phyloP scores from a whole-genome alignment of 805 yeast species.

The Lipomyces yamadae region DNA sequence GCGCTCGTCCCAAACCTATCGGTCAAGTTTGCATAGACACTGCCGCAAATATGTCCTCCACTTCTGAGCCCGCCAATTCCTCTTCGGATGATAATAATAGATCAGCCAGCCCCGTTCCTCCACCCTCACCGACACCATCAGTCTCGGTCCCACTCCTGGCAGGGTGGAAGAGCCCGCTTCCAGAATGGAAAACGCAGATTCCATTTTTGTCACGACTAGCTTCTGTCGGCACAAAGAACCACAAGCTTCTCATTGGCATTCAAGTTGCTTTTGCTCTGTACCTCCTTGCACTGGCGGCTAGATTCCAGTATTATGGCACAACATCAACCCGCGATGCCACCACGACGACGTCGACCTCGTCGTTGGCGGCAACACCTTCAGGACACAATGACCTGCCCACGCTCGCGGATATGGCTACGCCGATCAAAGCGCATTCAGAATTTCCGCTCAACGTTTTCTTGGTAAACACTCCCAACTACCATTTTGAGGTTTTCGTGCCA shows the following conservation, averaged over 20 bases:
- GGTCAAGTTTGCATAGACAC: not conserved
- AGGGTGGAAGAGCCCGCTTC: not conserved
- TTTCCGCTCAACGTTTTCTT: constrained; percentile 16
- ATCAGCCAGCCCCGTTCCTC: not conserved
- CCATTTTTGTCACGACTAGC: not conserved
- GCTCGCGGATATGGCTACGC: not conserved
- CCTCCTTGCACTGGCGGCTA: constrained; percentile 20
- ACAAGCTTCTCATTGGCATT: constrained; percentile 8
- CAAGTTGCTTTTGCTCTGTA: constrained; percentile 21
- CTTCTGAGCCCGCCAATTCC: not conserved
- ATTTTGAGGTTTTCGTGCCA: constrained; percentile 24
- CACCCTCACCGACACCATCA: not conserved
- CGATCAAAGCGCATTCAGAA: constrained; percentile 3
- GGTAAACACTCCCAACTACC: constrained; percentile 26
- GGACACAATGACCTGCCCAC: not conserved
- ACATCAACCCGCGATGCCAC: constrained; percentile 17
- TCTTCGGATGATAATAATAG: not conserved
- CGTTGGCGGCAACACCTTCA: no score
- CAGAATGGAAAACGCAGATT: constrained; percentile 1
- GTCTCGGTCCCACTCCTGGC: not conserved
- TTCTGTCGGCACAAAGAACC: not conserved
- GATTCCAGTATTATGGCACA: constrained; percentile 22
- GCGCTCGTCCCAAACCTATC: not conserved
- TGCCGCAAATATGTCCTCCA: not conserved
- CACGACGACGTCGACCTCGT: not conserved